A percentile compares a stretch with the other conserved stretches of the same genome.
These are phyloP conservation scores for Lasiosphaeriaceae sp. DNA, from an alignment of 495 filamentous ascomycete genomes.

Conservation along the genomic window DNA sequence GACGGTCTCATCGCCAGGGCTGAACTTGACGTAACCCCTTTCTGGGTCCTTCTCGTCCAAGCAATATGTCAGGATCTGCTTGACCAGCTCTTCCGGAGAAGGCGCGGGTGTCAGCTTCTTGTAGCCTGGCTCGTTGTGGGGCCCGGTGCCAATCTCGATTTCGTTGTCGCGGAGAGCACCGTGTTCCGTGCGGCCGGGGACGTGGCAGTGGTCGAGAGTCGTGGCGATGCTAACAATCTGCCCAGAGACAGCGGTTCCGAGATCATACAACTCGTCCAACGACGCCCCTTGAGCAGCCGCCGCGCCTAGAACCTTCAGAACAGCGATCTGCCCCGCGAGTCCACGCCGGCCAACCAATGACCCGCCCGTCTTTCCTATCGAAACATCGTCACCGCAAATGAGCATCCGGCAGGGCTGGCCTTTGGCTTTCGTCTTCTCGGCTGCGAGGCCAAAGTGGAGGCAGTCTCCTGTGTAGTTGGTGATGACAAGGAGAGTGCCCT, in stretches of 20 bases:
- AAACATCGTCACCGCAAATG: slow-evolving; percentile 59
- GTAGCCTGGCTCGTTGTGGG: slow-evolving; percentile 61
- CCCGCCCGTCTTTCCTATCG: slow-evolving; percentile 52
- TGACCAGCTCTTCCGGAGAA: slow-evolving; percentile 48
- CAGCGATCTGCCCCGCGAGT: slow-evolving; percentile 49
- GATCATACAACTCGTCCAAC: slow-evolving; percentile 53
- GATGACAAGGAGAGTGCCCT: slow-evolving; percentile 58
- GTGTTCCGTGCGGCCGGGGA: slow-evolving; percentile 55
- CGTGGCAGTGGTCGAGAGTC: slow-evolving; percentile 61
- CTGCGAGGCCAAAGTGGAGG: slow-evolving; percentile 60
- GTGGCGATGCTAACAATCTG: slow-evolving; percentile 58
- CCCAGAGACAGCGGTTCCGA: slow-evolving; percentile 50
- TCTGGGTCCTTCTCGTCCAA: slow-evolving; percentile 54
- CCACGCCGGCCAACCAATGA: slow-evolving; percentile 56
- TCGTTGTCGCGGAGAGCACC: slow-evolving; percentile 44
- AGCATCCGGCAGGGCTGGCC: slow-evolving; percentile 53
- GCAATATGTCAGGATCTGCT: slow-evolving; percentile 49
- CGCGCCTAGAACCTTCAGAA: slow-evolving; percentile 39
- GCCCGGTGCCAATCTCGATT: slow-evolving; percentile 57
- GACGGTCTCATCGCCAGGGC: slow-evolving; percentile 49
- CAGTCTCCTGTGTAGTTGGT: slow-evolving; percentile 66
- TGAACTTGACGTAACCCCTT: slow-evolving; percentile 56
- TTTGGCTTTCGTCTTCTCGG: slow-evolving; percentile 55
- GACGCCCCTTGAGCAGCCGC: slow-evolving; percentile 41
- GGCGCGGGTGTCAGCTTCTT: slow-evolving; percentile 53